A percentile compares a stretch with the other conserved stretches of the same genome.
Evolutionary conservation across 768 basidiomycete species (phyloP).

Genomic region (Mycena alexandri): DNA sequence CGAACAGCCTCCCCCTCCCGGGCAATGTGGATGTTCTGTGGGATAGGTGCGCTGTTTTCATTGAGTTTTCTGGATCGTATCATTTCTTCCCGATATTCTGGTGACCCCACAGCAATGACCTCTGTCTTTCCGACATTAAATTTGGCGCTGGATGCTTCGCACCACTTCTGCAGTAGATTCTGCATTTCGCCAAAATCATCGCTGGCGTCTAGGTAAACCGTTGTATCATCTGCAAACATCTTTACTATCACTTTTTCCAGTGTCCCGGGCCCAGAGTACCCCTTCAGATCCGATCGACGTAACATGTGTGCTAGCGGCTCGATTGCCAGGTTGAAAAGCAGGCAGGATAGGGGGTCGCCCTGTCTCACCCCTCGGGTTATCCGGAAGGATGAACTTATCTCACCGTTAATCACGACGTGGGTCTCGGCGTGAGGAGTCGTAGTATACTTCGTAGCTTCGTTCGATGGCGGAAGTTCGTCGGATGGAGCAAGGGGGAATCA

Average conservation of each 20-base stretch:
- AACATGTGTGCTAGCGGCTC: constrained; percentile 52
- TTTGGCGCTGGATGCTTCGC: constrained; percentile 51
- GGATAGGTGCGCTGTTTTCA: constrained; percentile 20
- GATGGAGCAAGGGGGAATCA: too few relatives aligned
- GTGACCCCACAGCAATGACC: constrained; percentile 43
- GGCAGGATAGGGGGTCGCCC: constrained; percentile 55
- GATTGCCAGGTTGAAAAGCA: constrained; percentile 56
- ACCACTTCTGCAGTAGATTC: constrained; percentile 53
- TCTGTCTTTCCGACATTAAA: constrained; percentile 59
- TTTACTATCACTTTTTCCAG: constrained; percentile 42
- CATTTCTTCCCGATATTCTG: constrained; percentile 18
- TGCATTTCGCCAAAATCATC: constrained; percentile 46
- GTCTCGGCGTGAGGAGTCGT: constrained; percentile 22
- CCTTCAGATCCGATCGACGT: constrained; percentile 44
- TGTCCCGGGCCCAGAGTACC: constrained; percentile 38
- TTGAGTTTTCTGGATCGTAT: constrained; percentile 14
- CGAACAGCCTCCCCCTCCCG: constrained; percentile 45
- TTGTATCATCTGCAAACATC: constrained; percentile 61
- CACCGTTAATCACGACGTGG: constrained; percentile 32
- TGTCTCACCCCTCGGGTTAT: constrained; percentile 41
- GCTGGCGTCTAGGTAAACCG: too few relatives aligned
- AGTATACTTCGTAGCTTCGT: not conserved
- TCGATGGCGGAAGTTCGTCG: too few relatives aligned
- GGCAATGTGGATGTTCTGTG: constrained; percentile 41
- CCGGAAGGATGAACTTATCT: constrained; percentile 32